These are phyloP conservation scores for Calonectria hongkongensis DNA, from an alignment of 2,329 filamentous ascomycete species.

Conservation along the genomic window DNA sequence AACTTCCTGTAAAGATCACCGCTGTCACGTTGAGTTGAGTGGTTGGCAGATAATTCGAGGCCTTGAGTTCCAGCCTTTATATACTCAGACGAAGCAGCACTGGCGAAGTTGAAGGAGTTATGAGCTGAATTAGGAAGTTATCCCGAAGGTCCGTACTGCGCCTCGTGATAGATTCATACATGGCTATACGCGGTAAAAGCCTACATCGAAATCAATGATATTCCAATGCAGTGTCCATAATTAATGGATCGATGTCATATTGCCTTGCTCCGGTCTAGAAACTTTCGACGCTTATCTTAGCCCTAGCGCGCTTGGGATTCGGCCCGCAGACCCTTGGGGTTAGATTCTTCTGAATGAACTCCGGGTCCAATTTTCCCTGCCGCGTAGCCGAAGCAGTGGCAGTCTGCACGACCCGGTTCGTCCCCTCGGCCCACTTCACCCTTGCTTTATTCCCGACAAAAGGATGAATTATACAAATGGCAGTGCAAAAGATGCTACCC, in stretches of 20 bases:
- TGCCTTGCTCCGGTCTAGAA: not conserved
- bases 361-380: conserved; percentile 11
- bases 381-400: not conserved
- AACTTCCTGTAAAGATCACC: not conserved
- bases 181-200: not conserved
- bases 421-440: not conserved
- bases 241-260: not conserved
- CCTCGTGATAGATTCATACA: not conserved
- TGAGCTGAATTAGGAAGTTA: not conserved
- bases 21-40: not conserved
- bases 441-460: not conserved
- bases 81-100: not conserved
- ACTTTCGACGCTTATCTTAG: not conserved
- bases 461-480: not conserved
- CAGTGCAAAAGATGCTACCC: no score
- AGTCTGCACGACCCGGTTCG: not conserved
- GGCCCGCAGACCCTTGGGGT: not conserved
- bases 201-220: not conserved
- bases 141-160: not conserved
- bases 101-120: not conserved
- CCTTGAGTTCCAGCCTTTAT: not conserved
- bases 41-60: not conserved
- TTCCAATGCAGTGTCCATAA: not conserved
- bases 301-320: not conserved
- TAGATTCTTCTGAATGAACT: not conserved